phyloP scores from a whole-genome alignment of 768 basidiomycete species.

The Amanita pseudoporphyria region DNA sequence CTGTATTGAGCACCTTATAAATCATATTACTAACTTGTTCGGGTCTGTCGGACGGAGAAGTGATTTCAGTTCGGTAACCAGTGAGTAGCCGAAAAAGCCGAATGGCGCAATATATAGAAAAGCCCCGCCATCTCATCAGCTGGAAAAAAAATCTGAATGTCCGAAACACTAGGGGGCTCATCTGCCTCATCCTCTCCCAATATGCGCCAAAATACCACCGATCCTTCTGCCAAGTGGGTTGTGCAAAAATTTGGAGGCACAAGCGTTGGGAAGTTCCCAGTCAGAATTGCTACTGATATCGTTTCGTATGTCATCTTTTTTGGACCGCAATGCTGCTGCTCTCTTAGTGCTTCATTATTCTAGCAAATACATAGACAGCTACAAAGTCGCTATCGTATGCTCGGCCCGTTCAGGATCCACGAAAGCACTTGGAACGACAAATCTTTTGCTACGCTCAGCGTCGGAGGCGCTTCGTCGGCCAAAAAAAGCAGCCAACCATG shows the following conservation, averaged over 20 bases:
- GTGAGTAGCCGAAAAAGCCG: background rate
- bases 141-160: background rate
- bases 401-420: slow-evolving; percentile 95
- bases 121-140: too few species aligned
- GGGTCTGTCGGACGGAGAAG: too few species aligned
- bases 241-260: slow-evolving; percentile 97
- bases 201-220: slow-evolving; percentile 68
- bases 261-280: slow-evolving; percentile 80
- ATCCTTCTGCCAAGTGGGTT: slow-evolving; percentile 73
- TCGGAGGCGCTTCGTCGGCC: slow-evolving; percentile 60
- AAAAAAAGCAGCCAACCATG: slow-evolving; percentile 19
- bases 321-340: slow-evolving; percentile 1
- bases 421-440: slow-evolving; percentile 93
- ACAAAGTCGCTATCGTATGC: slow-evolving; percentile 90
- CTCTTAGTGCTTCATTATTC: slow-evolving; percentile 1
- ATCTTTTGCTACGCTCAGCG: slow-evolving; percentile 82
- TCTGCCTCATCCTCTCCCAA: slow-evolving; percentile 40
- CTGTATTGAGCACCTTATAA: too few species aligned
- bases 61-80: background rate
- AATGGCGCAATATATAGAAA: too few species aligned
- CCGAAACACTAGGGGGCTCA: slow-evolving; percentile 22
- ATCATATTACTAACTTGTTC: too few species aligned
- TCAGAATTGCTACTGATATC: slow-evolving; percentile 75
- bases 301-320: slow-evolving; percentile 58
- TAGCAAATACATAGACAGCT: slow-evolving; percentile 63